phyloP scores from a whole-genome alignment of 164 flowering plant species.

The Malania oleifera region DNA sequence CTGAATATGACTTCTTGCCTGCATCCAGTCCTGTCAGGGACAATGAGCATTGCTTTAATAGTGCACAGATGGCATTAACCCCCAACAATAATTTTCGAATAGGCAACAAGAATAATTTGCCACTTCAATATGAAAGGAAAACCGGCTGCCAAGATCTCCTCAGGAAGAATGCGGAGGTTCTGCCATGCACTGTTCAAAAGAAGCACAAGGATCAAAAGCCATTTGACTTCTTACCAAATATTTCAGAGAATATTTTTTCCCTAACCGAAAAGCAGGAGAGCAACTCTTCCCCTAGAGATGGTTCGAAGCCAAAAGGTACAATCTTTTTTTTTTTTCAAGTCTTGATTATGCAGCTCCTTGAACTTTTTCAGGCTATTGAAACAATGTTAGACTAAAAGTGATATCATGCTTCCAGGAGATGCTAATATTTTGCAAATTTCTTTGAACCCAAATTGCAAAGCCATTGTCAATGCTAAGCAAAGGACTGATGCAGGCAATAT shows the following conservation, averaged over 20 bases:
- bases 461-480: not conserved
- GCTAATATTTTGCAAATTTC: not conserved
- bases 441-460: not conserved
- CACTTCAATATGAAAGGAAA: constrained; percentile 9
- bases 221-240: not conserved
- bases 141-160: not conserved
- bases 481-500: not conserved
- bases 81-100: constrained; percentile 1
- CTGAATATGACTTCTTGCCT: constrained; percentile 15
- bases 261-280: constrained; percentile 1
- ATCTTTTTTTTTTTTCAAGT: not conserved
- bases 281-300: not conserved
- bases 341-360: not conserved
- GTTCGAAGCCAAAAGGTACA: constrained; percentile 8
- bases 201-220: constrained; percentile 2
- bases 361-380: constrained; percentile 8
- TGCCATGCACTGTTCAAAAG: not conserved
- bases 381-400: not conserved
- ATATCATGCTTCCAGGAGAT: not conserved
- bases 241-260: not conserved
- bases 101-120: not conserved
- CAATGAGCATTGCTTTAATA: not conserved
- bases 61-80: constrained; percentile 14
- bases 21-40: not conserved
- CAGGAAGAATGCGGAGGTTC: constrained; percentile 6